These are phyloP conservation scores for Arthrocladium fulminans DNA, from an alignment of 2,329 filamentous ascomycete species.

Conservation along the genomic window DNA sequence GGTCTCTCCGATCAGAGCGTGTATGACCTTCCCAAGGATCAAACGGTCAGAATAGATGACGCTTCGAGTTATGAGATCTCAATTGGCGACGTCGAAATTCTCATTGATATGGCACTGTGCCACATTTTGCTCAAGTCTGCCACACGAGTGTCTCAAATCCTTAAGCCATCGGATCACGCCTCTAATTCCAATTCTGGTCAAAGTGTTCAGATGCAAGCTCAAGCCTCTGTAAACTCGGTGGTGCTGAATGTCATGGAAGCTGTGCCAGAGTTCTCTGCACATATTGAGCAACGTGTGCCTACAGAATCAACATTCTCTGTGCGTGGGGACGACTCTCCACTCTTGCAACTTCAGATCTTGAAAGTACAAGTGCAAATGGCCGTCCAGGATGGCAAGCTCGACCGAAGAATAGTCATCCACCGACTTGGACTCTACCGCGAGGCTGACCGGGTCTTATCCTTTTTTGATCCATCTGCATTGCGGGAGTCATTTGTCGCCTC, in stretches of 20 bases:
- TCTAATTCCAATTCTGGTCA: neutral
- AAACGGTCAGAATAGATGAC: neutral
- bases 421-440: slow-evolving; percentile 4
- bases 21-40: slow-evolving; percentile 4
- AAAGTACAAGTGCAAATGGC: neutral
- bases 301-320: slow-evolving; percentile 7
- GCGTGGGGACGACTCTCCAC: neutral
- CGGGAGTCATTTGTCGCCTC: slow-evolving; percentile 11
- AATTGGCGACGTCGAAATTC: slow-evolving; percentile 3
- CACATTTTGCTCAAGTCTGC: neutral
- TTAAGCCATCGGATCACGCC: neutral
- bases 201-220: neutral
- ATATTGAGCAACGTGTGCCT: neutral
- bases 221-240: neutral
- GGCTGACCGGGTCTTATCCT: slow-evolving; percentile 42
- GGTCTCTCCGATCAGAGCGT: slow-evolving; percentile 2
- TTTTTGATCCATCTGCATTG: slow-evolving; percentile 31
- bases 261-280: neutral
- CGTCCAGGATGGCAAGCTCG: neutral
- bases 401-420: slow-evolving; percentile 3
- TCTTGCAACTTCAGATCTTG: slow-evolving; percentile 5
- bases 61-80: slow-evolving; percentile 1
- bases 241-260: slow-evolving; percentile 4
- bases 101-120: slow-evolving; percentile 1
- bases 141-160: neutral